phyloP scores from a whole-genome alignment of 2,329 filamentous ascomycete genomes.

The Trichophyton schoenleinii region DNA sequence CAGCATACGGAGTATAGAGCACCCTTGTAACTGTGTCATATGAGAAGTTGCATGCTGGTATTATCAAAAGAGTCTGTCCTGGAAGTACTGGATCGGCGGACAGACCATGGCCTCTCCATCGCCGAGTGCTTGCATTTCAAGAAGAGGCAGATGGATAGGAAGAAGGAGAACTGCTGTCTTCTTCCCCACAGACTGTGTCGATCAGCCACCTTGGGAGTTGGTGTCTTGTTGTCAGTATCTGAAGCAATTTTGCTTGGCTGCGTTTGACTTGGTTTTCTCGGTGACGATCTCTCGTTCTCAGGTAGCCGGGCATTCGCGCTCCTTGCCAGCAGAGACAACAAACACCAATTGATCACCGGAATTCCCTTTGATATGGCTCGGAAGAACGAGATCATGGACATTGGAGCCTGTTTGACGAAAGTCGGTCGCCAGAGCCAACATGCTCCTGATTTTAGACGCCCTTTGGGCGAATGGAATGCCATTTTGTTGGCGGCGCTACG shows the following conservation, averaged over 20 bases:
- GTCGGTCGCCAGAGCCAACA: constrained; percentile 39
- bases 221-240: not conserved
- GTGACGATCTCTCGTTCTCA: not conserved
- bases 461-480: no score
- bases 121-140: not conserved
- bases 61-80: constrained; percentile 14
- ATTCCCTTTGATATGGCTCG: constrained; percentile 44
- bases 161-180: not conserved
- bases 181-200: constrained; percentile 1
- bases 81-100: not conserved
- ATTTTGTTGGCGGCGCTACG: no score
- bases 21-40: constrained; percentile 31
- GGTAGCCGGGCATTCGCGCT: not conserved
- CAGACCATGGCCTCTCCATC: not conserved
- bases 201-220: not conserved
- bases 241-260: not conserved
- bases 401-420: constrained; percentile 45
- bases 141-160: not conserved
- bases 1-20: constrained; percentile 20
- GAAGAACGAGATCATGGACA: constrained; percentile 44
- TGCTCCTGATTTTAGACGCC: constrained; percentile 32
- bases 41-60: constrained; percentile 24
- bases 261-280: not conserved
- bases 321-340: not conserved
- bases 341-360: not conserved